Conservation (phyloP, 306 rosid species). For the Mucuna pruriens region DNA sequence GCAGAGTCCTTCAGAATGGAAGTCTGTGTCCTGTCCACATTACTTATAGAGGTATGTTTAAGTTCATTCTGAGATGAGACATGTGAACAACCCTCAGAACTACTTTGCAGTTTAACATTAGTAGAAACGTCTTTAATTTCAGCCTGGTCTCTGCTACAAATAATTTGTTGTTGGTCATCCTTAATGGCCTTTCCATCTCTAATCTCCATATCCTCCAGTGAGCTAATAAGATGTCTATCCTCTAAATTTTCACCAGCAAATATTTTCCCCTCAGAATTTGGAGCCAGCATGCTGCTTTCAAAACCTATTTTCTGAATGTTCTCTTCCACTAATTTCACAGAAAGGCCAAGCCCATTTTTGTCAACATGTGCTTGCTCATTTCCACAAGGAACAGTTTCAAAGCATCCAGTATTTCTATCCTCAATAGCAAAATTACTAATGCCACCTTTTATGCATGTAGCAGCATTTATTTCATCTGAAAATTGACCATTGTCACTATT, state of each 20-base stretch:
- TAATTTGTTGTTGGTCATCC: slow-evolving; percentile 37
- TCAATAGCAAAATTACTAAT: slow-evolving; percentile 34
- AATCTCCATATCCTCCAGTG: slow-evolving; percentile 39
- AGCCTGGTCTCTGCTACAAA: slow-evolving; percentile 33
- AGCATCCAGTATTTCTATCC: slow-evolving; percentile 35
- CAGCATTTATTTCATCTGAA: slow-evolving; percentile 46
- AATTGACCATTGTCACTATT: slow-evolving; percentile 26
- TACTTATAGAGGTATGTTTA: slow-evolving; percentile 14
- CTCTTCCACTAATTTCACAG: slow-evolving; percentile 34
- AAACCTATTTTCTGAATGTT: slow-evolving; percentile 33
- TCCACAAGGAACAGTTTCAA: slow-evolving; percentile 35
- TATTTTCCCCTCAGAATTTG: slow-evolving; percentile 38
- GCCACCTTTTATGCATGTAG: slow-evolving; percentile 36
- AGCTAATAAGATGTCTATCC: slow-evolving; percentile 27
- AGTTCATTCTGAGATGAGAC: slow-evolving; percentile 38
- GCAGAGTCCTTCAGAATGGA: slow-evolving; percentile 41
- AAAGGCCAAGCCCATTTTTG: slow-evolving; percentile 33
- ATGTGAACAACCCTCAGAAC: slow-evolving; percentile 46
- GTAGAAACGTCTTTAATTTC: slow-evolving; percentile 39
- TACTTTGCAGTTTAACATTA: slow-evolving; percentile 40
- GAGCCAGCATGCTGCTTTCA: slow-evolving; percentile 45
- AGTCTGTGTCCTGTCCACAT: slow-evolving; percentile 33
- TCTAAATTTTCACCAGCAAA: slow-evolving; percentile 36
- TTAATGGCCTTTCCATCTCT: slow-evolving; percentile 39
- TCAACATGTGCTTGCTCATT: slow-evolving; percentile 36